phyloP scores from a whole-genome alignment of 1,139 yeast species.

The Yamadazyma atmosphaerica region DNA sequence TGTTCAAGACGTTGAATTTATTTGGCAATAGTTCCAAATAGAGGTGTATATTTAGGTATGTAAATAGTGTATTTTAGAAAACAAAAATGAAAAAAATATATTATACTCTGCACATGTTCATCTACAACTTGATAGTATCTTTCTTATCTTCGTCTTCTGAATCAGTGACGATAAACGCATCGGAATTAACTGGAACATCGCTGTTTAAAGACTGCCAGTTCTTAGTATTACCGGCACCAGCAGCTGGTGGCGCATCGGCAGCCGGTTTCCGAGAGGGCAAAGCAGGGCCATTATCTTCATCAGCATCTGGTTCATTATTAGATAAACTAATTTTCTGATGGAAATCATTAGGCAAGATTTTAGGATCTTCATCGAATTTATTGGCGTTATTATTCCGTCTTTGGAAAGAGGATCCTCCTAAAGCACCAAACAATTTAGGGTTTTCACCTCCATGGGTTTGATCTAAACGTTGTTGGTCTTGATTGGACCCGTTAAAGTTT shows the following conservation, averaged over 20 bases:
- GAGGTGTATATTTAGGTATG: slow-evolving; percentile 6
- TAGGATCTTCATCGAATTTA: slow-evolving; percentile 56
- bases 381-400: slow-evolving; percentile 22
- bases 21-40: slow-evolving; percentile 14
- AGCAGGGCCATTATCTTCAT: slow-evolving; percentile 30
- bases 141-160: slow-evolving; percentile 65
- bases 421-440: slow-evolving; percentile 47
- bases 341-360: slow-evolving; percentile 53
- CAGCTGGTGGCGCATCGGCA: slow-evolving; percentile 11
- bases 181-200: slow-evolving; percentile 60
- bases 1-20: slow-evolving; percentile 29
- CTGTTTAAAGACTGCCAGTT: slow-evolving; percentile 63
- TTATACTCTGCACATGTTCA: neutral
- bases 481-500: slow-evolving; percentile 37
- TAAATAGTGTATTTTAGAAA: slow-evolving; percentile 18
- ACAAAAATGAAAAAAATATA: slow-evolving; percentile 3
- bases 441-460: slow-evolving; percentile 12
- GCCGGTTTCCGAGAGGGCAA: slow-evolving; percentile 14
- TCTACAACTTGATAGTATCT: slow-evolving; percentile 12
- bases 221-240: slow-evolving; percentile 18
- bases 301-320: slow-evolving; percentile 26
- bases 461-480: slow-evolving; percentile 9
- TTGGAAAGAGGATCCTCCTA: slow-evolving; percentile 46
- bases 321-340: slow-evolving; percentile 51
- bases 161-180: slow-evolving; percentile 76